Evolutionary conservation across 768 basidiomycete species (phyloP).

Genomic region (Lyophyllum shimeji): DNA sequence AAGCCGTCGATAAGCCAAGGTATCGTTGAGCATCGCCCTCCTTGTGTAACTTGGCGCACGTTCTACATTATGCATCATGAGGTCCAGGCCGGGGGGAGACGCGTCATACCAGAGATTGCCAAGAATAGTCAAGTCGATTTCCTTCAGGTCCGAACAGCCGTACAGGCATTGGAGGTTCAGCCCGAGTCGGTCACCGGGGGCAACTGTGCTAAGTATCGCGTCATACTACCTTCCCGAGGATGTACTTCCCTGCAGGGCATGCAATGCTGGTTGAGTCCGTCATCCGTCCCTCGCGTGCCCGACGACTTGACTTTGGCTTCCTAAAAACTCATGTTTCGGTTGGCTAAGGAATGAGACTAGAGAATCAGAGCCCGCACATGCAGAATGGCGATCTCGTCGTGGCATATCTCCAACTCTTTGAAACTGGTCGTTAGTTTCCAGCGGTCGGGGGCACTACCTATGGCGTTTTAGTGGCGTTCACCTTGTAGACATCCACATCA

Average conservation of each 20-base stretch:
- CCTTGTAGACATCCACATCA: not conserved
- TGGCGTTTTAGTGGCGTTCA: slow-evolving; percentile 6
- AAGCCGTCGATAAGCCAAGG: not conserved
- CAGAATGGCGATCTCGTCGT: not conserved
- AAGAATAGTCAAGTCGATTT: not conserved
- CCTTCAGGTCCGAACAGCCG: not conserved
- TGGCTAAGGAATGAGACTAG: too few species aligned
- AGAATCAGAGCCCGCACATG: too few species aligned
- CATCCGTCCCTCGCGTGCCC: too few species aligned
- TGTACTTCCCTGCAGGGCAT: not conserved
- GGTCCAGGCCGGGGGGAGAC: not conserved
- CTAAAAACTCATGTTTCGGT: too few species aligned
- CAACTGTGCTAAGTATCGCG: too few species aligned
- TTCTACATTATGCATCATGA: not conserved
- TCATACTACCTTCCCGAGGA: not conserved
- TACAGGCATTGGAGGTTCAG: not conserved
- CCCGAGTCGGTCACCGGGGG: not conserved
- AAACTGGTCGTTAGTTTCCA: not conserved
- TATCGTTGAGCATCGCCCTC: not conserved
- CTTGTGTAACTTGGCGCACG: not conserved
- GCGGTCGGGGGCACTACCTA: not conserved
- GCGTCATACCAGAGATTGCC: not conserved
- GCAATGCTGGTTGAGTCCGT: too few species aligned
- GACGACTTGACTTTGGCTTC: too few species aligned
- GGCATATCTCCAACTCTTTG: not conserved